Percentiles rank a stretch among this genome's conserved stretches.
Evolutionary conservation across 768 basidiomycete genomes (phyloP).

Genomic region (Strobilomyces confusus): DNA sequence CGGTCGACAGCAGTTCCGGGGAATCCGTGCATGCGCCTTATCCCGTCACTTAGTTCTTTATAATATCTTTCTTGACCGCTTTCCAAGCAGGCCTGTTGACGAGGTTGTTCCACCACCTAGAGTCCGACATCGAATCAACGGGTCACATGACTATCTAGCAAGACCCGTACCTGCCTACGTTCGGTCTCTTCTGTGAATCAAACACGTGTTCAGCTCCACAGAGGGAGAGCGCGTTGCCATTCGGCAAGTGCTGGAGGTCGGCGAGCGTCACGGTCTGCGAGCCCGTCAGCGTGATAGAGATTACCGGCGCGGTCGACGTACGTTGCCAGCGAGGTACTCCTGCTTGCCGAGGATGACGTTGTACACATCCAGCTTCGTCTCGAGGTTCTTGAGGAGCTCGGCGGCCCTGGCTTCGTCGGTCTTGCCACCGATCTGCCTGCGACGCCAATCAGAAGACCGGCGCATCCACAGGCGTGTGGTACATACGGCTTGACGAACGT

Average conservation of each 20-base stretch:
- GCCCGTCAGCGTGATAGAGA: background rate
- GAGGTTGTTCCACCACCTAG: constrained; percentile 53
- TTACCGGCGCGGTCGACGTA: constrained; percentile 21
- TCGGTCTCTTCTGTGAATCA: constrained; percentile 35
- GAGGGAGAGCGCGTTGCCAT: constrained; percentile 29
- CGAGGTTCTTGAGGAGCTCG: constrained; percentile 18
- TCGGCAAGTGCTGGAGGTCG: constrained; percentile 56
- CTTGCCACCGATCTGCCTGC: constrained; percentile 19
- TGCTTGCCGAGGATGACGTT: constrained; percentile 52
- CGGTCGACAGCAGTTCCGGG: background rate
- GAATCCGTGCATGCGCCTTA: too few relatives aligned
- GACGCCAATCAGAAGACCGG: background rate
- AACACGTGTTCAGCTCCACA: constrained; percentile 26
- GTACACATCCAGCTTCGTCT: constrained; percentile 45
- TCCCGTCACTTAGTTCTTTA: background rate
- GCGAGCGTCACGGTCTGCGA: constrained; percentile 47
- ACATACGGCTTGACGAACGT: constrained; percentile 50
- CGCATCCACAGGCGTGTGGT: background rate
- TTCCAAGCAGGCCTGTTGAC: constrained; percentile 42
- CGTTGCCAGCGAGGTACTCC: constrained; percentile 55
- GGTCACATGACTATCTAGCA: too few relatives aligned
- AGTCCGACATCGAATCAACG: constrained; percentile 6
- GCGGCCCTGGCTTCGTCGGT: constrained; percentile 21
- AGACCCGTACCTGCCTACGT: constrained; percentile 39
- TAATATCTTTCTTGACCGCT: constrained; percentile 38